Evolutionary conservation across 495 filamentous ascomycete species (phyloP), one percentile per base, ranked within the genome.

Genomic region (Aspergillus nidulans): DNA sequence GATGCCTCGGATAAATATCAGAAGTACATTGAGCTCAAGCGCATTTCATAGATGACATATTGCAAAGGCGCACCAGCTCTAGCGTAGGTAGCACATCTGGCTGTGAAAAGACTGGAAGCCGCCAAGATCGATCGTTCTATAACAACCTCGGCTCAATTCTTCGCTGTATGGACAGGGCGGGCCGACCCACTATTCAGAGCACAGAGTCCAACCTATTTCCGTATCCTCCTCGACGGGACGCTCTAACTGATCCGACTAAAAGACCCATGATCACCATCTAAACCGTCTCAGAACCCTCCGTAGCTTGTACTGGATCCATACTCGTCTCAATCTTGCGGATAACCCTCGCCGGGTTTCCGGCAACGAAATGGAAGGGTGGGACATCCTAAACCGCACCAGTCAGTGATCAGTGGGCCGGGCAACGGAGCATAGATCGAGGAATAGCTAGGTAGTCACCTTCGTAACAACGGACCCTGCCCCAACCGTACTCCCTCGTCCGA

Each of bases 381-480:
- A 87, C 80, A 60, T 85, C 77, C 67, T 75, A 42, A 13, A n/a
- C 4, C 41, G 40, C 28, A 20, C 18, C 8, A 43, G 25, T 43
- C 32, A 53, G 25, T 13, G 30, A 13, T 34, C 30, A 10, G 15
- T 34, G 15, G 30, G n/a, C n/a, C n/a, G n/a, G n/a, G n/a, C n/a
- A n/a, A n/a, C n/a, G n/a, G n/a, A n/a, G n/a, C n/a, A n/a, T n/a
- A n/a, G n/a, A n/a, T 34, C 10, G 9, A 13, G 10, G 15, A 34
- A 6, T 5, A 34, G n/a, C n/a, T 12, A 12, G 26, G 9, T 13
- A 13, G 6, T 12, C 15, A 91, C 89, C 74, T 84, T 92, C 0
- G 87, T 92, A 10, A 94, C 91, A 4, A 94, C 87, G 55, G 85
- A 86, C 2, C 89, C 89, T 12, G 91, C 89, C 1, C 87, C 89